These are phyloP conservation scores for Desmodesmus armatus DNA, from an alignment of 139 green algal genomes.

Conservation along the genomic window DNA sequence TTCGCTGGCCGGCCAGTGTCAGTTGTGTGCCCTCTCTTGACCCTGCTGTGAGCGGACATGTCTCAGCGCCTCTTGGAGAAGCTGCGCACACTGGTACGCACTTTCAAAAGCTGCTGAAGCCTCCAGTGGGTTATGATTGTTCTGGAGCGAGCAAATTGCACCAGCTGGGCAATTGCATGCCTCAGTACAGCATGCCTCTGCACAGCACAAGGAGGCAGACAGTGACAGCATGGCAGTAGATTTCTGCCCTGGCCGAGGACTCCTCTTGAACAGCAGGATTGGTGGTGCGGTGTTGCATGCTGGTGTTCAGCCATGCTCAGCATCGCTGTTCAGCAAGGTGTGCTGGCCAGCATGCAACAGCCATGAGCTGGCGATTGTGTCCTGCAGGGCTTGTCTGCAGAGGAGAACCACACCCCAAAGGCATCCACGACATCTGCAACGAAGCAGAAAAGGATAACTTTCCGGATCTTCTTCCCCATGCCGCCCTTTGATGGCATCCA, in stretches of 20 bases:
- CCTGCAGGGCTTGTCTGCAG: background rate
- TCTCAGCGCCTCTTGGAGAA: no score
- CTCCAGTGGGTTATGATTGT: no score
- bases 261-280: background rate
- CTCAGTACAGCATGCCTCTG: no score
- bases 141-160: no score
- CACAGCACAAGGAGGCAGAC: no score
- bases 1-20: no score
- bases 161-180: no score
- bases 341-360: background rate
- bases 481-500: conserved; percentile 26
- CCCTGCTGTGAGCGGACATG: no score
- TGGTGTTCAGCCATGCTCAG: background rate
- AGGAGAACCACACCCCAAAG: background rate
- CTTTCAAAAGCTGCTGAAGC: no score
- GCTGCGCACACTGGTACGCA: no score
- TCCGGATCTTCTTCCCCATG: conserved; percentile 32
- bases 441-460: background rate
- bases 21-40: no score
- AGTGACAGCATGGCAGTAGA: background rate
- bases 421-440: background rate
- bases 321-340: background rate
- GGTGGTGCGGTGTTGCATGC: background rate
- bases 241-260: background rate
- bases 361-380: background rate